Conservation (phyloP, 306 rosid species). For the Begonia loranthoides region DNA sequence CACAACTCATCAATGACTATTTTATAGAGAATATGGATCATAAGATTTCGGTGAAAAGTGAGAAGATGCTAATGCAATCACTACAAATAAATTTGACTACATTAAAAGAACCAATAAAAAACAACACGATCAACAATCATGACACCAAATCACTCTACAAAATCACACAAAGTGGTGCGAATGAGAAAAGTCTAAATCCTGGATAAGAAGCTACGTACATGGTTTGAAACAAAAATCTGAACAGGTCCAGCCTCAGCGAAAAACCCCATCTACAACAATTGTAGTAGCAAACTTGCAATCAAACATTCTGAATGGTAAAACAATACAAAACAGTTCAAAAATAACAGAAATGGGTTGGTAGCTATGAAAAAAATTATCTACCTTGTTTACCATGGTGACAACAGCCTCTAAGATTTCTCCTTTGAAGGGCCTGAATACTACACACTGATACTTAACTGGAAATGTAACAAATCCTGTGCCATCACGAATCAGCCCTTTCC, state of each 20-base stretch:
- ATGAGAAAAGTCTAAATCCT: background rate
- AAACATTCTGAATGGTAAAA: background rate
- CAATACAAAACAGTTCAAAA: slow-evolving; percentile 1
- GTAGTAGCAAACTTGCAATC: slow-evolving; percentile 3
- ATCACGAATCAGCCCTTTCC: slow-evolving; percentile 81
- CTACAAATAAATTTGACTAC: too few relatives aligned
- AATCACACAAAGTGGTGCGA: background rate
- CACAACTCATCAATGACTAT: background rate
- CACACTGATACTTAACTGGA: slow-evolving; percentile 95
- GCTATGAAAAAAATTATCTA: slow-evolving; percentile 7
- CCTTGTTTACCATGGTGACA: slow-evolving; percentile 97
- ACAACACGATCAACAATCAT: background rate
- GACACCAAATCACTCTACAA: background rate
- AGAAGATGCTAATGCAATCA: background rate
- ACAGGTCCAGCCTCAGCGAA: slow-evolving; percentile 99
- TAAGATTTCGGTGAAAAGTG: too few relatives aligned
- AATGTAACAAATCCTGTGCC: slow-evolving; percentile 94
- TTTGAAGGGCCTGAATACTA: slow-evolving; percentile 87
- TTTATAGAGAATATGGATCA: background rate
- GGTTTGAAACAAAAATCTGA: slow-evolving; percentile 93
- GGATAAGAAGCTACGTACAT: slow-evolving; percentile 34
- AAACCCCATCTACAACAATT: slow-evolving; percentile 67
- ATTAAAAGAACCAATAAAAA: background rate
- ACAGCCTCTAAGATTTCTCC: slow-evolving; percentile 97
- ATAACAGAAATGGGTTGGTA: background rate